Conservation (phyloP, 2,329 filamentous ascomycete genomes). For the Aspergillus awamori region DNA sequence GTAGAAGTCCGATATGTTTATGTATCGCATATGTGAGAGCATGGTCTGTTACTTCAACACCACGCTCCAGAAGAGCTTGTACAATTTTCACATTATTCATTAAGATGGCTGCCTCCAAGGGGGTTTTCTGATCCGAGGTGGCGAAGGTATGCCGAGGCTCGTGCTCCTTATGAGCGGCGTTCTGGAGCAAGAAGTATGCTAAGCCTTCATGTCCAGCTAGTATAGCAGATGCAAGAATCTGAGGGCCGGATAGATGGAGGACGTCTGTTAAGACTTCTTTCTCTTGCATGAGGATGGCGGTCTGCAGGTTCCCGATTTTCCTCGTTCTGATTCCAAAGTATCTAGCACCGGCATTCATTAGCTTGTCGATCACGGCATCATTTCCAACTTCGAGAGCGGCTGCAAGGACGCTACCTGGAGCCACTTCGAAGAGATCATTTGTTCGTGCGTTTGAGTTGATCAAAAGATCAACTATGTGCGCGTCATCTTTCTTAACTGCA, state of each 20-base stretch:
- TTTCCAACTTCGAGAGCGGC: constrained; percentile 17
- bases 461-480: neutral
- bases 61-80: neutral
- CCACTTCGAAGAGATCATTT: neutral
- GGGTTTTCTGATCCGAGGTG: neutral
- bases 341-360: constrained; percentile 2
- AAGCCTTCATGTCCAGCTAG: neutral
- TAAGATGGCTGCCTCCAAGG: neutral
- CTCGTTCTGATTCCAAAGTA: neutral
- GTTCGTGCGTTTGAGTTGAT: neutral
- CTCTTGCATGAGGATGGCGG: constrained; percentile 9
- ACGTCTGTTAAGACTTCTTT: neutral
- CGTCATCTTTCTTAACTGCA: neutral
- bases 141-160: neutral
- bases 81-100: neutral
- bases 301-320: constrained; percentile 7
- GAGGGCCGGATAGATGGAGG: neutral
- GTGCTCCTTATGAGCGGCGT: neutral
- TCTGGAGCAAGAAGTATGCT: neutral
- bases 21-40: neutral
- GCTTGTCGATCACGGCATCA: neutral
- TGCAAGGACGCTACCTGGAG: constrained; percentile 14
- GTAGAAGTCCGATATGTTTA: neutral
- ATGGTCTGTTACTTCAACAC: neutral
- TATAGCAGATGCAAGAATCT: constrained; percentile 13